phyloP scores from a whole-genome alignment of 495 filamentous ascomycete genomes.

The Paragyromitra xinjiangensis region DNA sequence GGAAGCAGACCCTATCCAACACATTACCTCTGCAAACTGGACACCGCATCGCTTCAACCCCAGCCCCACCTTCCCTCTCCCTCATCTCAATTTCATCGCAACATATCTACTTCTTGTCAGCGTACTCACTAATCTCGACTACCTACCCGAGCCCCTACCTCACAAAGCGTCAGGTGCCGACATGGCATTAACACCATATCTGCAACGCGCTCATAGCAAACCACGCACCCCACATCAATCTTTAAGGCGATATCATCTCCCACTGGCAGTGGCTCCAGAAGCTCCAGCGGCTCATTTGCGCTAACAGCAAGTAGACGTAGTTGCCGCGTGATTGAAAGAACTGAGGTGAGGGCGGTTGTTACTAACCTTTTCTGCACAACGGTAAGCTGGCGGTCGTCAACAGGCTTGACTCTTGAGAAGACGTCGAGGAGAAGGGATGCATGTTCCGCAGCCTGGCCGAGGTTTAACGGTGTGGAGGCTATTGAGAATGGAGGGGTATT shows the following conservation, averaged over 20 bases:
- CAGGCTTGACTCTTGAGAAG: conserved; percentile 17
- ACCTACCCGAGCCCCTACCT: not conserved
- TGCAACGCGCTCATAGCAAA: conserved; percentile 18
- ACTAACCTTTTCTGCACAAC: conserved; percentile 12
- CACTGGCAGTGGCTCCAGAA: not conserved
- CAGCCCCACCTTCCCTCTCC: not conserved
- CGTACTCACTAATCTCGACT: not conserved
- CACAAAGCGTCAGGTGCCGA: conserved; percentile 17
- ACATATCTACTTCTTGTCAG: conserved; percentile 2
- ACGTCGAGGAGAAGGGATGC: conserved; percentile 16
- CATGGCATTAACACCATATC: conserved; percentile 21
- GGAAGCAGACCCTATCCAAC: not conserved
- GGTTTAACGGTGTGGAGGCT: not conserved
- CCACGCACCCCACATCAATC: not conserved
- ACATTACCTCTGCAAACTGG: conserved; percentile 9
- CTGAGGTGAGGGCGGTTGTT: conserved; percentile 2
- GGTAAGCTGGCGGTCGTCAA: conserved; percentile 9
- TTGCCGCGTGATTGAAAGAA: not conserved
- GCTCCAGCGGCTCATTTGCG: not conserved
- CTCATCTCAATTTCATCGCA: not conserved
- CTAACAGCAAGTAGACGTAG: conserved; percentile 8
- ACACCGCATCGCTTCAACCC: not conserved
- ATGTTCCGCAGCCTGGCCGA: conserved; percentile 17
- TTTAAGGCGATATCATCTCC: not conserved
- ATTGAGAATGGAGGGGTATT: not conserved